Percentiles rank a stretch among this genome's conserved stretches.
Conservation (phyloP, 345 rosid genomes). For the Pistacia integerrima region DNA sequence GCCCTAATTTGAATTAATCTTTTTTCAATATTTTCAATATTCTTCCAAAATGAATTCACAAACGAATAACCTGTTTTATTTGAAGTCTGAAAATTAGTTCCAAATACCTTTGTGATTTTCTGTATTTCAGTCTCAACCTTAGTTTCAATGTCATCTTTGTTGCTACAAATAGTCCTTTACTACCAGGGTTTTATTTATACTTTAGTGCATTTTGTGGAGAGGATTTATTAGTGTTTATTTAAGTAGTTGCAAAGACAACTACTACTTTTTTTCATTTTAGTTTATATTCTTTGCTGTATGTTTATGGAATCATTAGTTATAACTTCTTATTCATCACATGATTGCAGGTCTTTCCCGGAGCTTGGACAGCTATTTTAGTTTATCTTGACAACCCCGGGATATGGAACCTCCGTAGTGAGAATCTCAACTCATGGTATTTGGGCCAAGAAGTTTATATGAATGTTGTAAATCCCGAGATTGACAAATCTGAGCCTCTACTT, state of each 20-base stretch:
- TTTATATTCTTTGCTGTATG: background rate
- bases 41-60: too few species aligned
- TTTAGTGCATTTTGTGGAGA: background rate
- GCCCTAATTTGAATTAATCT: too few species aligned
- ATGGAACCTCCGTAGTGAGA: constrained; percentile 86
- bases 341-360: constrained; percentile 85
- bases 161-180: background rate
- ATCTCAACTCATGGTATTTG: constrained; percentile 83
- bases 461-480: constrained; percentile 71
- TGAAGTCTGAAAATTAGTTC: too few species aligned
- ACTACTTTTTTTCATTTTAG: background rate
- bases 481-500: constrained; percentile 50
- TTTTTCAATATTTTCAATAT: too few species aligned
- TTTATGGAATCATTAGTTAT: background rate
- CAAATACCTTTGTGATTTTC: background rate
- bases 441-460: constrained; percentile 84
- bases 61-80: too few species aligned
- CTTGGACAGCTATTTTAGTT: constrained; percentile 92
- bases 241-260: background rate
- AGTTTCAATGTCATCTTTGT: background rate
- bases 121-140: background rate
- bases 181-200: background rate
- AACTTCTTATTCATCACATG: constrained; percentile 8
- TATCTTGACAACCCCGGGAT: constrained; percentile 89
- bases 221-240: background rate